A percentile compares a stretch with the other conserved stretches of the same genome.
Conservation (phyloP, 495 filamentous ascomycete species). For the Polyplosphaeria fusca region DNA sequence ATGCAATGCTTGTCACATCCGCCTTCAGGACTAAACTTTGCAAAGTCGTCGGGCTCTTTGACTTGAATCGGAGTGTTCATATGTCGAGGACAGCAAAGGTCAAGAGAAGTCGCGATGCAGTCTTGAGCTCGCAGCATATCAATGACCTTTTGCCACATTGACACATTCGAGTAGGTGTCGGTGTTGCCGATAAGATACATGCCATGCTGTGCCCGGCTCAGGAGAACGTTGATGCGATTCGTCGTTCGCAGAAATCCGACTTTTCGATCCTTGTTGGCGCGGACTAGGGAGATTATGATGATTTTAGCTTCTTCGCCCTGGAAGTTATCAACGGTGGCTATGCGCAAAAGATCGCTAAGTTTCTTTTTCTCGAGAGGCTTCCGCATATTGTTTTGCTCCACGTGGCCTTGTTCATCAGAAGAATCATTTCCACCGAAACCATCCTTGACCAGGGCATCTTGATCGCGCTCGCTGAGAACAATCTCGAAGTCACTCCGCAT, state of each 20-base stretch:
- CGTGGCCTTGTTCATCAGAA: background rate
- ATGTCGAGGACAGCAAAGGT: slow-evolving; percentile 66
- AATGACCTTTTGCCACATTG: slow-evolving; percentile 68
- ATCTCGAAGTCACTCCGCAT: slow-evolving; percentile 58
- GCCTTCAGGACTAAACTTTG: slow-evolving; percentile 60
- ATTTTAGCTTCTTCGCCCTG: slow-evolving; percentile 74
- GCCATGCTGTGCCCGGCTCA: slow-evolving; percentile 66
- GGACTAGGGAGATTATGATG: slow-evolving; percentile 72
- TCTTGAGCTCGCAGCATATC: slow-evolving; percentile 44
- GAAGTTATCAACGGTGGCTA: slow-evolving; percentile 80
- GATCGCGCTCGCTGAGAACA: slow-evolving; percentile 63
- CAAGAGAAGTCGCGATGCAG: slow-evolving; percentile 52
- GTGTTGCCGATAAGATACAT: slow-evolving; percentile 84
- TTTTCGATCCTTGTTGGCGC: slow-evolving; percentile 61
- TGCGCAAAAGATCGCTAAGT: slow-evolving; percentile 56
- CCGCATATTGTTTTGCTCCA: background rate
- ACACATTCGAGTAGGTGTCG: slow-evolving; percentile 51
- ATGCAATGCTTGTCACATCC: slow-evolving; percentile 63
- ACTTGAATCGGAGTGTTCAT: slow-evolving; percentile 54
- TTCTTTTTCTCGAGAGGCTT: slow-evolving; percentile 44
- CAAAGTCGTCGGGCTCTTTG: slow-evolving; percentile 60
- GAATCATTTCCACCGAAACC: slow-evolving; percentile 41
- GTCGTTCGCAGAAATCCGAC: slow-evolving; percentile 69
- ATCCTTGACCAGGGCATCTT: slow-evolving; percentile 55
- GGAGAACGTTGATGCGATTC: slow-evolving; percentile 77